A percentile compares a stretch with the other conserved stretches of the same genome.
Evolutionary conservation across 2,329 filamentous ascomycete genomes (phyloP).

Genomic region (Arthrinium phaeospermum): DNA sequence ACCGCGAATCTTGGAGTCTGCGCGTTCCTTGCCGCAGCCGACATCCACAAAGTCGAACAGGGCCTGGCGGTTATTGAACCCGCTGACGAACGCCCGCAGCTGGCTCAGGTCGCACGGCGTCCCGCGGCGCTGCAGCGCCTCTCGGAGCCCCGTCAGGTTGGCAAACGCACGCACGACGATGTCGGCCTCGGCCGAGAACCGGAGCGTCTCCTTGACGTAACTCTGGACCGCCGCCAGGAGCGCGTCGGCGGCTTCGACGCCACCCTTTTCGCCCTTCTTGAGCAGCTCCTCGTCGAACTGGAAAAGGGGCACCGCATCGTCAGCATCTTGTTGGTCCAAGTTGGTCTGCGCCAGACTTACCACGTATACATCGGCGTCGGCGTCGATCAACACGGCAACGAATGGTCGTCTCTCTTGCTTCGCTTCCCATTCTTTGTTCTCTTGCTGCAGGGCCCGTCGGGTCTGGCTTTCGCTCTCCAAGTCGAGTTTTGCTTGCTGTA

Average conservation of each 20-base stretch:
- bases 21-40: slow-evolving; percentile 3
- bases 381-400: not conserved
- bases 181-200: not conserved
- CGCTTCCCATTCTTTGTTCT: slow-evolving; percentile 1
- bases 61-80: not conserved
- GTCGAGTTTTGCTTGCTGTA: not conserved
- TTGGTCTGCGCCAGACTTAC: not conserved
- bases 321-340: not conserved
- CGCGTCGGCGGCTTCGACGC: not conserved
- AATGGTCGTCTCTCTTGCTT: not conserved
- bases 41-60: slow-evolving; percentile 10
- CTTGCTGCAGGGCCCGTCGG: not conserved
- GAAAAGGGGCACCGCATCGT: not conserved
- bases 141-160: not conserved
- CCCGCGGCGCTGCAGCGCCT: not conserved
- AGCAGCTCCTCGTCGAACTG: not conserved
- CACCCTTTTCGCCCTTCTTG: not conserved
- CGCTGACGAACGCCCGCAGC: not conserved
- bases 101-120: not conserved
- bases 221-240: slow-evolving; percentile 6
- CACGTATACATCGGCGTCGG: slow-evolving; percentile 1
- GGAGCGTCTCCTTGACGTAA: not conserved
- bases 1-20: slow-evolving; percentile 6
- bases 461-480: not conserved
- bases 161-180: slow-evolving; percentile 6